Conservation (phyloP, 1,139 yeast species). For the Zhuliangozyma blackwelliae region DNA sequence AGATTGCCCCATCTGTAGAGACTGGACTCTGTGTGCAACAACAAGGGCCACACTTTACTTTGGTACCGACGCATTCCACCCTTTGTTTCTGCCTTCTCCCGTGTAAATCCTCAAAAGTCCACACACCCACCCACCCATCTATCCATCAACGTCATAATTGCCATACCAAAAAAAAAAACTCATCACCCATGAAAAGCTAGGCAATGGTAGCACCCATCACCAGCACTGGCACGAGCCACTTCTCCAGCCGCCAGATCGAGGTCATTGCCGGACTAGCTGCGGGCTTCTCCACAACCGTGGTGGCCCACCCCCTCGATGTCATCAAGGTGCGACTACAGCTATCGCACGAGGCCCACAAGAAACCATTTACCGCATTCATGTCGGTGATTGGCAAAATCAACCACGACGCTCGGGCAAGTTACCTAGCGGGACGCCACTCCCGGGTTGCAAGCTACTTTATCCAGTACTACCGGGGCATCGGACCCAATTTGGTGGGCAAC, state of each 20-base stretch:
- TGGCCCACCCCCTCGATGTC: constrained; percentile 87
- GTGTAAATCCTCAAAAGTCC: no score
- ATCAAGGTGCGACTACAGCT: constrained; percentile 77
- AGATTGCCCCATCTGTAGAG: no score
- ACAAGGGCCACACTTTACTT: no score
- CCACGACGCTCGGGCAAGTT: constrained; percentile 7
- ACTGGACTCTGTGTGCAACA: no score
- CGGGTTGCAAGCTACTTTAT: constrained; percentile 4
- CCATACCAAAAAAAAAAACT: no score
- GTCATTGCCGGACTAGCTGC: constrained; percentile 75
- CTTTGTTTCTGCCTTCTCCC: no score
- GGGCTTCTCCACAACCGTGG: constrained; percentile 73
- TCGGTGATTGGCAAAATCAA: constrained; percentile 18
- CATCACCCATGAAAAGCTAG: no score
- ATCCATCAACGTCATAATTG: no score
- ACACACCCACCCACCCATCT: no score
- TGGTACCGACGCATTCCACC: no score
- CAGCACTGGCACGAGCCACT: neutral
- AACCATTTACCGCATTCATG: constrained; percentile 9
- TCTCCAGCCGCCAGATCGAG: constrained; percentile 31
- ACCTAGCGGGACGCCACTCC: neutral
- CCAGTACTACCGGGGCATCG: constrained; percentile 66
- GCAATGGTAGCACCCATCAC: neutral
- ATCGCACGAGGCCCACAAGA: constrained; percentile 7
- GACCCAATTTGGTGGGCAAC: constrained; percentile 79